These are phyloP conservation scores for Physcia stellaris DNA, from an alignment of 495 filamentous ascomycete species.

Conservation along the genomic window DNA sequence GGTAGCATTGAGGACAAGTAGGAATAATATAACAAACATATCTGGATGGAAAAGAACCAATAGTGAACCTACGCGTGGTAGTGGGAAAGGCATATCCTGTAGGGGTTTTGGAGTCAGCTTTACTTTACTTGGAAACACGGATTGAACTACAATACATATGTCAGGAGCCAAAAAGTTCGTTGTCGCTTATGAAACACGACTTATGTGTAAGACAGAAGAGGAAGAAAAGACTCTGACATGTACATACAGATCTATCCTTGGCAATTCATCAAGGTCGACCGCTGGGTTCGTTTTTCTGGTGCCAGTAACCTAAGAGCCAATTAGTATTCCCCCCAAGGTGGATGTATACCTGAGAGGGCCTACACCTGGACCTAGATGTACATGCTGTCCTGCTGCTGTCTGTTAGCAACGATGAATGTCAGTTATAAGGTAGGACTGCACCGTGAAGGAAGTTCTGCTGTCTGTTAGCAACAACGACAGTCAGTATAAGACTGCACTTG, in stretches of 20 bases:
- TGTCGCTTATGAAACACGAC: slow-evolving; percentile 2
- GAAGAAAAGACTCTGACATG: no score
- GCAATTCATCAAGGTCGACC: slow-evolving; percentile 46
- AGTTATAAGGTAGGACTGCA: no score
- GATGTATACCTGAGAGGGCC: neutral
- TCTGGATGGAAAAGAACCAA: no score
- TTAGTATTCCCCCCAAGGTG: neutral
- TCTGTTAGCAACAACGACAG: neutral
- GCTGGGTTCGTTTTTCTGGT: slow-evolving; percentile 42
- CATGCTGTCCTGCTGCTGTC: slow-evolving; percentile 42
- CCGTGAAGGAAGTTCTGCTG: slow-evolving; percentile 51
- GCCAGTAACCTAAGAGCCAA: slow-evolving; percentile 19
- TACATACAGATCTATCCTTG: slow-evolving; percentile 45
- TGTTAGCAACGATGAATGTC: neutral
- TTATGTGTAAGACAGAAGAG: slow-evolving; percentile 49
- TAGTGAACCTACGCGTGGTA: neutral
- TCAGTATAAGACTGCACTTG: neutral
- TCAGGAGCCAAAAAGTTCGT: no score
- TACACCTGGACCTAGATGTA: slow-evolving; percentile 53
- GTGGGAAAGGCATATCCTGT: neutral
- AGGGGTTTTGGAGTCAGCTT: no score
- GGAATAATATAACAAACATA: no score
- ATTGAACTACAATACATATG: no score
- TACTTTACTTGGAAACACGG: no score
- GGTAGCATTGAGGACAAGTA: no score